Percentiles rank a stretch among this genome's conserved stretches.
These are phyloP conservation scores for Boletus albobrunnescens DNA, from an alignment of 1,284 basidiomycete species.

Conservation along the genomic window DNA sequence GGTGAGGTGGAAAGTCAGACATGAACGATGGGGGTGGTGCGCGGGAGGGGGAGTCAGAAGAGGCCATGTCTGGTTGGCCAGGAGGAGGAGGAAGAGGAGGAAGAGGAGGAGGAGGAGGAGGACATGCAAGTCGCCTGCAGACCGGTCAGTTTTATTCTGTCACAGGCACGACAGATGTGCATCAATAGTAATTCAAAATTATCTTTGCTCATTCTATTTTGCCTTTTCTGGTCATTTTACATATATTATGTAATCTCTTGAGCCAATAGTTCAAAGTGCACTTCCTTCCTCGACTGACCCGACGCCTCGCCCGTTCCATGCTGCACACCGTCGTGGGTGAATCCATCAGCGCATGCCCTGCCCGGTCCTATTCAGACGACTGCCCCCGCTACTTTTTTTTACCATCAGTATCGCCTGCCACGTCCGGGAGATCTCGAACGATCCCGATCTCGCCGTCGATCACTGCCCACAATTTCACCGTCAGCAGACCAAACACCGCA, in stretches of 20 bases:
- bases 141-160: slow-evolving; percentile 35
- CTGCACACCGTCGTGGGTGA: slow-evolving; percentile 17
- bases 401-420: slow-evolving; percentile 55
- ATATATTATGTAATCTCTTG: slow-evolving; percentile 19
- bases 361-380: background rate
- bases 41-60: background rate
- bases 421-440: slow-evolving; percentile 76
- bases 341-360: slow-evolving; percentile 13
- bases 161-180: slow-evolving; percentile 32
- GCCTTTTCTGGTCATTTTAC: slow-evolving; percentile 16
- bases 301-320: slow-evolving; percentile 27
- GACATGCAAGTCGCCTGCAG: slow-evolving; percentile 25
- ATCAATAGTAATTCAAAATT: slow-evolving; percentile 31
- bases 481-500: slow-evolving; percentile 10
- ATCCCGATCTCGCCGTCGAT: slow-evolving; percentile 67
- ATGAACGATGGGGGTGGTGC: slow-evolving; percentile 32
- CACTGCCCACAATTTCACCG: slow-evolving; percentile 31
- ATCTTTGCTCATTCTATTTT: slow-evolving; percentile 7
- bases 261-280: background rate
- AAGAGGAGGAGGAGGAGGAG: slow-evolving; percentile 9
- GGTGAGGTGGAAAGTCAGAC: slow-evolving; percentile 31
- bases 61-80: background rate
- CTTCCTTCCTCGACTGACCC: background rate
- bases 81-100: slow-evolving; percentile 14
- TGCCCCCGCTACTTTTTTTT: background rate